Evolutionary conservation across 352 stramenopile species (phyloP).

Genomic region (Pythium monospermum): DNA sequence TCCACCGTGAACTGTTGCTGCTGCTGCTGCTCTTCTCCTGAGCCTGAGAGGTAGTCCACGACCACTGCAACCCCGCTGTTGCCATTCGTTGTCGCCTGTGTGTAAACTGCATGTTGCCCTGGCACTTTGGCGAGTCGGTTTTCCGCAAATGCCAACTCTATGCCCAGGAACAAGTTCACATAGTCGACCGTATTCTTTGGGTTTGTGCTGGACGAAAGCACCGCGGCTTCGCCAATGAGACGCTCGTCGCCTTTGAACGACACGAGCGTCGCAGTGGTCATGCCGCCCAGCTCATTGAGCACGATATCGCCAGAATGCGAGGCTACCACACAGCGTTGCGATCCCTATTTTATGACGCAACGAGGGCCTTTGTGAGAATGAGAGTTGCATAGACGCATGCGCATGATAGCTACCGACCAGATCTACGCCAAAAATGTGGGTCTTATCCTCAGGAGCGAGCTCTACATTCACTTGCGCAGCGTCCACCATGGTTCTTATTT

Average conservation of each 20-base stretch:
- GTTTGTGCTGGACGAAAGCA: constrained; percentile 82
- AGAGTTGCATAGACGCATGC: background rate
- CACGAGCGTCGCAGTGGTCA: constrained; percentile 83
- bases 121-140: constrained; percentile 34
- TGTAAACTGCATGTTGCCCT: constrained; percentile 46
- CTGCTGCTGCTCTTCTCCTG: no score
- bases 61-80: constrained; percentile 28
- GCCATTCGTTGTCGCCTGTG: constrained; percentile 19
- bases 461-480: constrained; percentile 15
- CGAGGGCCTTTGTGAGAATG: constrained; percentile 1
- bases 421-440: constrained; percentile 70
- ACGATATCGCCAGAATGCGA: constrained; percentile 71
- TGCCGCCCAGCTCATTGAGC: constrained; percentile 85
- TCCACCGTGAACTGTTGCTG: constrained; percentile 55
- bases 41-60: constrained; percentile 59
- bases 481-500: constrained; percentile 8
- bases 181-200: constrained; percentile 75
- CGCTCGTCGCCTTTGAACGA: constrained; percentile 86
- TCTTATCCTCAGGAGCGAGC: constrained; percentile 4
- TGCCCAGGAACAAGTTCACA: constrained; percentile 62
- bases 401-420: constrained; percentile 43
- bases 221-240: constrained; percentile 79
- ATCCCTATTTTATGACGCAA: constrained; percentile 32
- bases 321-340: constrained; percentile 73
- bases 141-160: constrained; percentile 41